phyloP scores from a whole-genome alignment of 768 basidiomycete genomes.

The Lentinus brumalis region DNA sequence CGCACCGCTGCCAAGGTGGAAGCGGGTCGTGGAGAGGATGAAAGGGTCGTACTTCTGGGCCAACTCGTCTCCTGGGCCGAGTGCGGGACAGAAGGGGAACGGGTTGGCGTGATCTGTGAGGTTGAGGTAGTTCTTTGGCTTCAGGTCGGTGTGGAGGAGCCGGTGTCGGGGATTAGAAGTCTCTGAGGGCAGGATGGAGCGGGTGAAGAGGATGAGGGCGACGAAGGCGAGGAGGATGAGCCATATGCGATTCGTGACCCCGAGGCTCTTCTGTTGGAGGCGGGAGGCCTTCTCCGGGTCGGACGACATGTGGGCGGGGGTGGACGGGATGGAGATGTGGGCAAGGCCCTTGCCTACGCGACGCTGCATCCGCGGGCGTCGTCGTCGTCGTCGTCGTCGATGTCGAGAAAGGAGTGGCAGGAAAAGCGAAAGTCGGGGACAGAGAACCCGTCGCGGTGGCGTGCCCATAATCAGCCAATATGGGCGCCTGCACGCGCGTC shows the following conservation, averaged over 20 bases:
- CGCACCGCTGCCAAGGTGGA: conserved; percentile 80
- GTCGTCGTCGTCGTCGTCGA: conserved; percentile 10
- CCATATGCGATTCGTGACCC: conserved; percentile 73
- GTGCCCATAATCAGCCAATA: conserved; percentile 9
- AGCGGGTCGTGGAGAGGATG: conserved; percentile 68
- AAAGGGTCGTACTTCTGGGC: conserved; percentile 78
- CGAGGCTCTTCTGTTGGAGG: conserved; percentile 57
- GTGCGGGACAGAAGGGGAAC: conserved; percentile 90
- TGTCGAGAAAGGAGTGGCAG: conserved; percentile 7
- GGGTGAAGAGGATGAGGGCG: conserved; percentile 56
- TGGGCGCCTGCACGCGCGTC: conserved; percentile 2
- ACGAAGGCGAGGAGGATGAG: conserved; percentile 55
- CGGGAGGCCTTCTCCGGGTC: conserved; percentile 51
- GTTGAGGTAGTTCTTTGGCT: conserved; percentile 85
- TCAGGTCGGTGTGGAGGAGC: conserved; percentile 44
- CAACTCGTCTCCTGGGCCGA: conserved; percentile 80
- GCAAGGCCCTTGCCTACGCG: conserved; percentile 56
- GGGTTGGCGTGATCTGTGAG: conserved; percentile 55
- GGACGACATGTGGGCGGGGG: conserved; percentile 48
- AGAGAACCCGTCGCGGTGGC: background rate
- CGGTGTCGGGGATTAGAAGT: conserved; percentile 29
- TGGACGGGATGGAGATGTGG: conserved; percentile 52
- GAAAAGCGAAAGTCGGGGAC: conserved; percentile 1
- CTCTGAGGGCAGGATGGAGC: conserved; percentile 50
- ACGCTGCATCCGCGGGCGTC: conserved; percentile 53